Evolutionary conservation across 441 rosid species (phyloP), one percentile per base, ranked within the genome.

Genomic region (Populus trichocarpa): DNA sequence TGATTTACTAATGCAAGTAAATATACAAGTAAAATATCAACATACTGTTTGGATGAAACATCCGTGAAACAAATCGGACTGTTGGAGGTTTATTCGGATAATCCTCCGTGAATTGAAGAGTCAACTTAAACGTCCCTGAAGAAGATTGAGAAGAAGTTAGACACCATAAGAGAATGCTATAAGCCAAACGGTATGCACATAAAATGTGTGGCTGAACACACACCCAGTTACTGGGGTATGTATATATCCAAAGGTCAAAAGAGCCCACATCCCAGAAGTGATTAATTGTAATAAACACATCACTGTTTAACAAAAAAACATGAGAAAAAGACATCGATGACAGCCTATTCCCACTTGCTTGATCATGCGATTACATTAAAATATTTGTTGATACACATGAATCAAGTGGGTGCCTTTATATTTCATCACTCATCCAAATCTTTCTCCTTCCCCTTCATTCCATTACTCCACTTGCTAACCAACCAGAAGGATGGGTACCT

Each of bases 1-100:
- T 53, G 22, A 69, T 35, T 69, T 36, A 36, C 42, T 35, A 35
- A 36, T 6, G 42, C 50, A 71, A 71, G 53, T 0, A 71, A 71
- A 28, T 46, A 71, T 8, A 14, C 32, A 12, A 71, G 64, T 33
- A 25, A 13, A 13, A 50, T 16, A 71, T 46, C 65, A 69, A 77
- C 92, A 81, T 86, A 91, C 93, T 88, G 67, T 91, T 91, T 18
- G 93, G 95, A 67, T 91, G 92, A 77, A 91, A 89, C 93, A 91
- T 91, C 63, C 89, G 72, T 8, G 95, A 91, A 59, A 91, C 95
- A 86, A 91, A 91, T 28, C 93, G 86, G 23, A 91, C 92, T 2
- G 87, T 69, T 1, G 92, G 95, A 1, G 93, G 91, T 77, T 91
- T 91, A 79, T 91, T 88, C 13, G 93, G 95, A 78, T 91, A 91